Evolutionary conservation across 2,329 filamentous ascomycete species (phyloP), one percentile per base, ranked within the genome.

Genomic region (Nigrospora sphaerica): DNA sequence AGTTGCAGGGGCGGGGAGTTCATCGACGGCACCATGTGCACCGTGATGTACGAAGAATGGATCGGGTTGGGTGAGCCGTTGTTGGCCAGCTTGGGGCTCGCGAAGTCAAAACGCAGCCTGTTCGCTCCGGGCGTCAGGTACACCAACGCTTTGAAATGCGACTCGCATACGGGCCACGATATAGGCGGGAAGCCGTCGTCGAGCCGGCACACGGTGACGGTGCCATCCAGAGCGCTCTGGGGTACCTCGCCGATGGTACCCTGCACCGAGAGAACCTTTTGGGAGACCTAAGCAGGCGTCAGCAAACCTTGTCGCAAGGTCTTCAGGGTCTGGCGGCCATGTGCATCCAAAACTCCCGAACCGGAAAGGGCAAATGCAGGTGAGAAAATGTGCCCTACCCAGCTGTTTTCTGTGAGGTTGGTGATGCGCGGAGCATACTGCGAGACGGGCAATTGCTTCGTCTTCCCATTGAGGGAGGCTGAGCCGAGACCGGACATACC

Each of bases 61-160:
- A 86, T 77, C 36, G 77, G 82, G 58, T 81, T 84, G 19, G 76
- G 83, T 19, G 77, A 77, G 52, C 77, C 79, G 62, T 77, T 81
- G 48, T 86, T 81, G 17, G 85, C 81, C 31, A 93, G 73, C 63
- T 93, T 95, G 4, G 88, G 86, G 32, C 86, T 93, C 40, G 77
- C 77, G 62, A 95, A 97, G 61, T 96, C 92, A 54, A 97, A 85
- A 19, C 88, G 85, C 31, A 97, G 68, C 55, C 81, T 83, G 66
- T 98, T 98, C 46, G 88, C 87, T 1, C 93, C 93, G 5, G 93
- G 91, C 52, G 86, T 81, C n/a, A 98, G 78, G 64, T 95, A 89
- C 11, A 96, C 77, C 31, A 97, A 73, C 6, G 86, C 86, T 69
- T 97, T 97, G 75, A 96, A 97, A 63, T 91, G 83, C 3, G 88